These are phyloP conservation scores for Shiraia bambusicola DNA, from an alignment of 2,329 filamentous ascomycete genomes.

Conservation along the genomic window DNA sequence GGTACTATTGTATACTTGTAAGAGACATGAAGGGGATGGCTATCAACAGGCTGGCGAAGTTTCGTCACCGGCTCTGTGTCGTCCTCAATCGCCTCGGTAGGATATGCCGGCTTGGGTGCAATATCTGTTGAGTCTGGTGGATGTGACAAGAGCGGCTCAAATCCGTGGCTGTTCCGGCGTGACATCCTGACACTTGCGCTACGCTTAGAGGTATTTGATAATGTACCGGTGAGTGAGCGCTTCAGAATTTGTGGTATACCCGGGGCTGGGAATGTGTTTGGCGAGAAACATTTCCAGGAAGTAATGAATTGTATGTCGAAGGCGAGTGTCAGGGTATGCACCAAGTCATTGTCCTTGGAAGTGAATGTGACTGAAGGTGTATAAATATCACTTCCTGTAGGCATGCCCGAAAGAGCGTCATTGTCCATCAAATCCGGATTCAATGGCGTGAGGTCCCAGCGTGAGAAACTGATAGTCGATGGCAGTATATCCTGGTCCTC, in stretches of 20 bases:
- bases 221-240: constrained; percentile 22
- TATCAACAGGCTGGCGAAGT: constrained; percentile 26
- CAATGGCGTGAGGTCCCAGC: constrained; percentile 32
- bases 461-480: constrained; percentile 20
- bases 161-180: constrained; percentile 39
- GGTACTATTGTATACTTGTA: constrained; percentile 43
- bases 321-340: constrained; percentile 41
- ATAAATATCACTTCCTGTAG: constrained; percentile 25
- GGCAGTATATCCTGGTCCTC: constrained; percentile 30
- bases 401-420: constrained; percentile 14
- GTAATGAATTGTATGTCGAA: constrained; percentile 58
- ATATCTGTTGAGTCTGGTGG: constrained; percentile 32
- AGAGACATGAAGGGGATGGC: constrained; percentile 45
- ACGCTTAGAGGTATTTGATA: constrained; percentile 37
- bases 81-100: constrained; percentile 18
- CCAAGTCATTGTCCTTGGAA: constrained; percentile 12
- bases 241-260: constrained; percentile 27
- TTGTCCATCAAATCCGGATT: constrained; percentile 28
- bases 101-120: constrained; percentile 29
- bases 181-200: constrained; percentile 26
- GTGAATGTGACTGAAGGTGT: constrained; percentile 41
- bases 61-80: constrained; percentile 7
- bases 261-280: constrained; percentile 28
- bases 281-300: constrained; percentile 55
- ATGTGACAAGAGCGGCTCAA: constrained; percentile 38